Evolutionary conservation across 768 basidiomycete species (phyloP), one percentile per base, ranked within the genome.

Genomic region (Boletus fagicola): DNA sequence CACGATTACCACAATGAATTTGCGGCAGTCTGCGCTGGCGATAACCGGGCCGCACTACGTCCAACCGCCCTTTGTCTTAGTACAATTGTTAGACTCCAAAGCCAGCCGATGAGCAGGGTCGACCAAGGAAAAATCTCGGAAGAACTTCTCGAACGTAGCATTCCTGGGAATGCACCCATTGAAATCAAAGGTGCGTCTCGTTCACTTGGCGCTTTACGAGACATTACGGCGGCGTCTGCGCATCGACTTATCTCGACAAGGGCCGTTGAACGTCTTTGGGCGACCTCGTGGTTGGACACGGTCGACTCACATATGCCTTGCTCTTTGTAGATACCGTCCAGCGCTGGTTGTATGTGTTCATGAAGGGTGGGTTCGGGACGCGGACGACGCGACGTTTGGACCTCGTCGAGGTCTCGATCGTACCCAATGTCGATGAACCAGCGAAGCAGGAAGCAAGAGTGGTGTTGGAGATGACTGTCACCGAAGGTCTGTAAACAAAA

Each of bases 401-500:
- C 9, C 59, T 74, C 15, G 56, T 59, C 35, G 80, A 82, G 36
- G 75, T 81, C 3, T 78, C 77, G 35, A 61, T 81, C 40, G 49
- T 69, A 4, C 61, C 73, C 15, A 76, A 71, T 35, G 55, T 61
- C 4, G 71, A 77, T n/a, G 77, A 80, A 52, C 67, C 70, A 0
- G 7, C 56, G 43, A 76, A 63, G 59, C 67, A 65, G 28, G 76
- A 77, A 56, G 75, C 72, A 15, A 73, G 68, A 44, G 72, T 80
- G 46, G 71, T 76, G 5, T 69, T 73, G 44, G 78, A 82, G 61
- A 66, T 75, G 50, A 72, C 74, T 12, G 80, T 81, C 49, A 77
- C 72, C 0, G 68, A 75, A 69, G 81, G 82, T 82, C 33, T 31
- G 49, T 38, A n/a, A n/a, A n/a, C 18, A 13, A 26, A 5, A 45